A percentile compares a stretch with the other conserved stretches of the same genome.
These are phyloP conservation scores for Picea abies DNA, from an alignment of 83 land plant species.

Conservation along the genomic window DNA sequence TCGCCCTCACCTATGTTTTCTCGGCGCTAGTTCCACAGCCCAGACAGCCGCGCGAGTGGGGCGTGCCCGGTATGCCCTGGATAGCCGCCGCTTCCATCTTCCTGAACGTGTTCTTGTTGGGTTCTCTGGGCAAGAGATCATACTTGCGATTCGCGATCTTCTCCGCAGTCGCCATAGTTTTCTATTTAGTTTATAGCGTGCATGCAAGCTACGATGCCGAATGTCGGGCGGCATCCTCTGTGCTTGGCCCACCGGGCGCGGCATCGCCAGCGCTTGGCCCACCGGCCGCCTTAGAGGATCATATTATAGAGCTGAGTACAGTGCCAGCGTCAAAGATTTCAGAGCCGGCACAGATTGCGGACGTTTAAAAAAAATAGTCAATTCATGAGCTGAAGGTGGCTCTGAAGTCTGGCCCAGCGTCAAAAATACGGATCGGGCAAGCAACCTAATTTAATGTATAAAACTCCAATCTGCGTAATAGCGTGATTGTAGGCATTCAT, in stretches of 20 bases:
- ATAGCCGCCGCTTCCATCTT: slow-evolving; percentile 73
- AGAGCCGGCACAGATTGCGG: not conserved
- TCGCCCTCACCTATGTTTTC: slow-evolving; percentile 41
- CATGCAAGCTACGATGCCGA: slow-evolving; percentile 87
- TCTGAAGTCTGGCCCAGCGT: too few species aligned
- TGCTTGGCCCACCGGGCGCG: not conserved
- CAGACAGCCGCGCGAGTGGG: slow-evolving; percentile 68
- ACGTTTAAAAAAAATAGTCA: too few species aligned
- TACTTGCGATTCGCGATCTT: slow-evolving; percentile 73
- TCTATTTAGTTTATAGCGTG: slow-evolving; percentile 75
- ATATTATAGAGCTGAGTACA: not conserved
- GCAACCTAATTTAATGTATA: too few species aligned
- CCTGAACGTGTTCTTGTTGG: slow-evolving; percentile 80
- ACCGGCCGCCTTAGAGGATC: not conserved
- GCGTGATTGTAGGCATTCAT: too few species aligned
- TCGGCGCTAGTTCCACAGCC: slow-evolving; percentile 50
- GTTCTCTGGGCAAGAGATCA: slow-evolving; percentile 71
- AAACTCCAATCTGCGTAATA: too few species aligned
- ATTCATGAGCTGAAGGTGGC: too few species aligned
- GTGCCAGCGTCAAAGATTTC: not conserved
- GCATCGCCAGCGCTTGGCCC: too few species aligned
- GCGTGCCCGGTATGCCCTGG: slow-evolving; percentile 92
- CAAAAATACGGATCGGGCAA: too few species aligned
- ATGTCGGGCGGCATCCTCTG: too few species aligned
- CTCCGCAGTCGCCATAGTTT: slow-evolving; percentile 52